A percentile compares a stretch with the other conserved stretches of the same genome.
phyloP scores from a whole-genome alignment of 2,329 filamentous ascomycete genomes.

The Penicillium occitanis region DNA sequence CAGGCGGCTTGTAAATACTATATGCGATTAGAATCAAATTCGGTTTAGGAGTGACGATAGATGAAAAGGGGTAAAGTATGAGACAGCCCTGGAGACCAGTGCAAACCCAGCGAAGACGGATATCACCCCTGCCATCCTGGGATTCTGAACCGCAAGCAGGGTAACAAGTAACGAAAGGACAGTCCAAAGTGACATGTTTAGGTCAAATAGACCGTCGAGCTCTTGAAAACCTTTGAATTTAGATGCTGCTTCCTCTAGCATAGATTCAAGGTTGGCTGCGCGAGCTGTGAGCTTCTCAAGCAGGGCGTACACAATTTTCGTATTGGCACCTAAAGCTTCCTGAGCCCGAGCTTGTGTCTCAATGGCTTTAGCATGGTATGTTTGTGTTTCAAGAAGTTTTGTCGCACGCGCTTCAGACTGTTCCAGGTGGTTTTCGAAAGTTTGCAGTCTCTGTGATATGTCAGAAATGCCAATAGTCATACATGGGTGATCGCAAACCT shows the following conservation, averaged over 20 bases:
- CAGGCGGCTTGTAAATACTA: background rate
- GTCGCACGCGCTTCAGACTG: conserved; percentile 35
- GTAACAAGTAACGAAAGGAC: conserved; percentile 29
- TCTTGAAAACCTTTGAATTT: conserved; percentile 27
- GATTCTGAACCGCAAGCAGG: conserved; percentile 28
- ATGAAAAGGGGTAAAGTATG: conserved; percentile 4
- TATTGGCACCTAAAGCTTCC: conserved; percentile 29
- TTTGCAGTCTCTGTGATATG: conserved; percentile 34
- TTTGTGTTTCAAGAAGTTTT: conserved; percentile 35
- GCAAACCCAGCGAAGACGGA: conserved; percentile 22
- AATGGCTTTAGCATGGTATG: conserved; percentile 35
- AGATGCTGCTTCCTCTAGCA: conserved; percentile 32
- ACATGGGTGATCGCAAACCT: conserved; percentile 27
- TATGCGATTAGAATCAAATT: background rate
- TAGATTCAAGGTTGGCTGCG: conserved; percentile 33
- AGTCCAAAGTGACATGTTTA: conserved; percentile 27
- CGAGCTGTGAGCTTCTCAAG: conserved; percentile 31
- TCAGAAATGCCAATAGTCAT: background rate
- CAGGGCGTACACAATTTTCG: conserved; percentile 34
- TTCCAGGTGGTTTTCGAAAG: conserved; percentile 36
- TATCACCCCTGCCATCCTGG: conserved; percentile 26
- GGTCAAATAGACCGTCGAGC: conserved; percentile 23
- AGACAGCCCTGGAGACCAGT: conserved; percentile 5
- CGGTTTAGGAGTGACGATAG: background rate
- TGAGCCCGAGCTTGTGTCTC: conserved; percentile 30